Conservation (phyloP, 257 asterid genomes). For the Handroanthus guayacan region DNA sequence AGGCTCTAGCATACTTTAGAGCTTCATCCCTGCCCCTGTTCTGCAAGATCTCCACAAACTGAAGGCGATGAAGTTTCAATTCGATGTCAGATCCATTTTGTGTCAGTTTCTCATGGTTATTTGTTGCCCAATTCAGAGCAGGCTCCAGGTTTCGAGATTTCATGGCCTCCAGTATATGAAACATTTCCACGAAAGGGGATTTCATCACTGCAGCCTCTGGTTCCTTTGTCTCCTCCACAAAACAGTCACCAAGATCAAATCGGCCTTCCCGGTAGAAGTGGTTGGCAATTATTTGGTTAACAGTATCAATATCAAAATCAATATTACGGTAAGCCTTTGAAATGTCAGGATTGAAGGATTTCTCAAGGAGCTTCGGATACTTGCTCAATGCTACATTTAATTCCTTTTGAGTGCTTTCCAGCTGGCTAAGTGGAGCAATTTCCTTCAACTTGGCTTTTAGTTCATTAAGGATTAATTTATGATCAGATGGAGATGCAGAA, state of each 20-base stretch:
- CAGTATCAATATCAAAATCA: slow-evolving; percentile 68
- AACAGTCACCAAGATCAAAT: slow-evolving; percentile 84
- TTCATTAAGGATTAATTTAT: slow-evolving; percentile 58
- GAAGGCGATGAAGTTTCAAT: slow-evolving; percentile 80
- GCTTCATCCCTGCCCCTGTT: slow-evolving; percentile 77
- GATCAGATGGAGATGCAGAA: slow-evolving; percentile 53
- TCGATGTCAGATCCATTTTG: slow-evolving; percentile 74
- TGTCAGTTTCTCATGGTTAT: slow-evolving; percentile 62
- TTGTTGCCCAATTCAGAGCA: slow-evolving; percentile 80
- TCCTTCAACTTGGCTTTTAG: slow-evolving; percentile 74
- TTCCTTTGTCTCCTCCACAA: slow-evolving; percentile 63
- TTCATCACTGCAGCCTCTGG: slow-evolving; percentile 59
- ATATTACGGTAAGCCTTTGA: slow-evolving; percentile 83
- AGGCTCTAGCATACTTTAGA: slow-evolving; percentile 67
- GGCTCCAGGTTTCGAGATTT: slow-evolving; percentile 73
- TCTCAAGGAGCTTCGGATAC: slow-evolving; percentile 82
- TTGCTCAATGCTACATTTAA: slow-evolving; percentile 78
- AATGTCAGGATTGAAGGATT: slow-evolving; percentile 79
- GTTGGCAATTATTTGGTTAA: slow-evolving; percentile 81
- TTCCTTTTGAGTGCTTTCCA: slow-evolving; percentile 84
- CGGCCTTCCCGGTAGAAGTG: slow-evolving; percentile 88
- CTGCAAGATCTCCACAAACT: slow-evolving; percentile 80
- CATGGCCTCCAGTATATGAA: slow-evolving; percentile 79
- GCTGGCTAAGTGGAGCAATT: slow-evolving; percentile 73
- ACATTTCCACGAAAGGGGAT: slow-evolving; percentile 70